Percentiles rank a stretch among this genome's conserved stretches.
These are phyloP conservation scores for Aspergillus vadensis DNA, from an alignment of 2,329 filamentous ascomycete genomes.

Conservation along the genomic window DNA sequence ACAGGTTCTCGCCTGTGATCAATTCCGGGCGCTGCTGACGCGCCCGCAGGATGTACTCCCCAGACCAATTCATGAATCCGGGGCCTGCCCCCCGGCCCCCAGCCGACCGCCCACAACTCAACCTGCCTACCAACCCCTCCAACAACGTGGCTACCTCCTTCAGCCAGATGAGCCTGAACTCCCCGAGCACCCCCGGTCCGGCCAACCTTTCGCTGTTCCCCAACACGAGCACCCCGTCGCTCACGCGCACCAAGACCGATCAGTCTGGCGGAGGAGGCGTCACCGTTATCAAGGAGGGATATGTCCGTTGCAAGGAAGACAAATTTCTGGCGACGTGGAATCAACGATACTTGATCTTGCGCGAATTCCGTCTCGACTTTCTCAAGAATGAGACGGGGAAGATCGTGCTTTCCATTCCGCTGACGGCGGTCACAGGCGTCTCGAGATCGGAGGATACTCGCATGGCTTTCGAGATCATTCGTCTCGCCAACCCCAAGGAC, in stretches of 20 bases:
- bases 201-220: conserved; percentile 63
- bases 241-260: conserved; percentile 60
- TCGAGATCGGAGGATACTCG: conserved; percentile 87
- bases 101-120: conserved; percentile 77
- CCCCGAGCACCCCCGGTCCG: conserved; percentile 58
- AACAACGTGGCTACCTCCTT: conserved; percentile 67
- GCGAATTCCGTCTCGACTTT: conserved; percentile 92
- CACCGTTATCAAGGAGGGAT: conserved; percentile 69
- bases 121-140: conserved; percentile 70
- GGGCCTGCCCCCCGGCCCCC: conserved; percentile 91
- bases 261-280: conserved; percentile 68
- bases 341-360: conserved; percentile 85
- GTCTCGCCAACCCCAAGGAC: conserved; percentile 62
- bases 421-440: conserved; percentile 87
- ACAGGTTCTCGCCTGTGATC: not conserved
- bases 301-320: conserved; percentile 73
- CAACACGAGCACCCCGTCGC: conserved; percentile 72
- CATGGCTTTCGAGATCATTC: conserved; percentile 91
- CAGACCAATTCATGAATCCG: conserved; percentile 88
- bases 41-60: conserved; percentile 54
- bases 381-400: conserved; percentile 89
- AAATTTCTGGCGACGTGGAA: conserved; percentile 78
- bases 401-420: conserved; percentile 77
- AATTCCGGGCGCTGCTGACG: conserved; percentile 12
- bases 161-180: conserved; percentile 68